Percentiles rank a stretch among this genome's conserved stretches.
These are phyloP conservation scores for Colletotrichum godetiae DNA, from an alignment of 2,329 filamentous ascomycete genomes.

Conservation along the genomic window DNA sequence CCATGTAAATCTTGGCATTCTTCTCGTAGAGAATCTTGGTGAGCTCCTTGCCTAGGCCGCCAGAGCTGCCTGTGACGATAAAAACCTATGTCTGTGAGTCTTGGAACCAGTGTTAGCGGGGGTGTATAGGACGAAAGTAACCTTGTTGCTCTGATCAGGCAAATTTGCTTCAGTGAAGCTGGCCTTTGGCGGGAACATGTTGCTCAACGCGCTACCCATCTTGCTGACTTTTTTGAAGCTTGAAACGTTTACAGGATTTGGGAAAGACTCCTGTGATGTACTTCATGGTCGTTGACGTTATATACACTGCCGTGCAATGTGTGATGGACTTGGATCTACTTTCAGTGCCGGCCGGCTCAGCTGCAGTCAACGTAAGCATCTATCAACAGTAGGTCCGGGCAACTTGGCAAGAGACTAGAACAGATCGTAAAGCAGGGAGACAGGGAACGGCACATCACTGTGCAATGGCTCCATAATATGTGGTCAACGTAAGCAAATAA, in stretches of 20 bases:
- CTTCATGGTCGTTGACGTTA: not conserved
- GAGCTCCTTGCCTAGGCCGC: constrained; percentile 56
- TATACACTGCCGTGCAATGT: not conserved
- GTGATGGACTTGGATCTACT: not conserved
- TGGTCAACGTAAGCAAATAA: not conserved
- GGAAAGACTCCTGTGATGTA: not conserved
- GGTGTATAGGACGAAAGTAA: not conserved
- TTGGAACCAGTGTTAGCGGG: not conserved
- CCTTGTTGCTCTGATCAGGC: constrained; percentile 13
- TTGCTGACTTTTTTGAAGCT: not conserved
- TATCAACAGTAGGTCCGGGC: not conserved
- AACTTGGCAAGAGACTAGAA: not conserved
- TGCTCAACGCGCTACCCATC: not conserved
- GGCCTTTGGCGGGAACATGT: not conserved
- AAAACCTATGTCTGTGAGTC: constrained; percentile 25
- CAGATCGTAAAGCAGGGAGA: not conserved
- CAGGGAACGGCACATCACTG: not conserved
- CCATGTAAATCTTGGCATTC: constrained; percentile 61
- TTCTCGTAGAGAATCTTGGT: constrained; percentile 59
- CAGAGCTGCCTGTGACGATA: constrained; percentile 54
- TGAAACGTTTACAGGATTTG: not conserved
- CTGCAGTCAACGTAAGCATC: not conserved
- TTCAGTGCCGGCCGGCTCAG: not conserved
- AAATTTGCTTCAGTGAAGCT: constrained; percentile 7
- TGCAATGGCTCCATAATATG: too few species aligned